phyloP scores from a whole-genome alignment of 306 rosid species.

The Glycyrrhiza uralensis region DNA sequence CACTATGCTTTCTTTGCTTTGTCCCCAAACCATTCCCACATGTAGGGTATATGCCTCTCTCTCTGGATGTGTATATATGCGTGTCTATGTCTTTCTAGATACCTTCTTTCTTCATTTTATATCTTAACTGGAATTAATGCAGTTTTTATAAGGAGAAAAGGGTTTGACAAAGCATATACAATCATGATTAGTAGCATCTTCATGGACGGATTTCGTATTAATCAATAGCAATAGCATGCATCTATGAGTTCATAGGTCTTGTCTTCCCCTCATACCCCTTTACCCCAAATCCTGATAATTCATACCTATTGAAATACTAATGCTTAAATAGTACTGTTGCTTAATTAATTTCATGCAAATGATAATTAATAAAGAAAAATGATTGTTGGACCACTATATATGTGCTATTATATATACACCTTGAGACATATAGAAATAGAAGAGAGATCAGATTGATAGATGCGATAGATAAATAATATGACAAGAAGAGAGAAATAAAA shows the following conservation, averaged over 20 bases:
- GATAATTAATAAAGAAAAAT: too few relatives aligned
- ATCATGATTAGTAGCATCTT: conserved; percentile 42
- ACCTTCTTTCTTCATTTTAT: conserved; percentile 40
- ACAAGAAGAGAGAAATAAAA: too few relatives aligned
- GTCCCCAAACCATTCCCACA: conserved; percentile 79
- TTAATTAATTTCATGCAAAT: too few relatives aligned
- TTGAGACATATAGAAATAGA: too few relatives aligned
- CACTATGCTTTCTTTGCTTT: conserved; percentile 70
- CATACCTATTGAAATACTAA: not conserved
- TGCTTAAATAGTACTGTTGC: not conserved
- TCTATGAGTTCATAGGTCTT: not conserved
- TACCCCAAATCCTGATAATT: not conserved
- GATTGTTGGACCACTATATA: too few relatives aligned
- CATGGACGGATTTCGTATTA: not conserved
- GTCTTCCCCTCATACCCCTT: not conserved
- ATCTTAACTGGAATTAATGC: conserved; percentile 24
- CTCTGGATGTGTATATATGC: conserved; percentile 3
- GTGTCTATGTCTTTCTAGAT: conserved; percentile 30
- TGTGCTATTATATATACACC: too few relatives aligned
- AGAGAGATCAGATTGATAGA: too few relatives aligned
- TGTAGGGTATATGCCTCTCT: conserved; percentile 63
- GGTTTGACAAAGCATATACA: conserved; percentile 41
- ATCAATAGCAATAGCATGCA: not conserved
- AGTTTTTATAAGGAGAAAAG: conserved; percentile 22
- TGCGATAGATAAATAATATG: too few relatives aligned